Conservation (phyloP, 2,329 filamentous ascomycete species). For the Sporothrix schenckii region DNA sequence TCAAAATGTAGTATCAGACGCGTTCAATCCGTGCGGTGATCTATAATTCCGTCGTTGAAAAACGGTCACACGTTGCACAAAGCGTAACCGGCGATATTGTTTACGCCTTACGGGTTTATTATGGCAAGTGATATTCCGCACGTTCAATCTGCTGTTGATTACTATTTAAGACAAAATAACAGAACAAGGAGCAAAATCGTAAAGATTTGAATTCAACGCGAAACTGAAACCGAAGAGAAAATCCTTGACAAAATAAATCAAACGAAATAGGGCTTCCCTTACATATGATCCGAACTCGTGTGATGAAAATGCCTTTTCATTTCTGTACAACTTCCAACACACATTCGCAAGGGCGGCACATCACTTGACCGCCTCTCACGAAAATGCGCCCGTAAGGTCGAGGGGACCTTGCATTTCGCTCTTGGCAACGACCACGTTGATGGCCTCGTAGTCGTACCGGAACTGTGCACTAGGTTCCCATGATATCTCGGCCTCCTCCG, state of each 20-base stretch:
- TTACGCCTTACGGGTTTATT: not conserved
- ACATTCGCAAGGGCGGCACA: too few species aligned
- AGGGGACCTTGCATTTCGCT: constrained; percentile 38
- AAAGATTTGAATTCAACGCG: not conserved
- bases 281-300: not conserved
- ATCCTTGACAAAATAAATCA: not conserved
- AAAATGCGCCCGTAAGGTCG: constrained; percentile 33
- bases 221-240: not conserved
- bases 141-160: not conserved
- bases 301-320: not conserved
- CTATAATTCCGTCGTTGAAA: too few species aligned
- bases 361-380: not conserved
- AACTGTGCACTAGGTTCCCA: constrained; percentile 33
- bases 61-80: not conserved
- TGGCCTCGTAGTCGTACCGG: constrained; percentile 44
- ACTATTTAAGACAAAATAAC: not conserved
- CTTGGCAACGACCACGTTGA: constrained; percentile 43
- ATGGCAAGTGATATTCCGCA: not conserved
- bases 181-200: not conserved
- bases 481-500: constrained; percentile 21
- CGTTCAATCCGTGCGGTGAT: too few species aligned
- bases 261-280: not conserved
- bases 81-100: not conserved
- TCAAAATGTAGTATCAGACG: too few species aligned
- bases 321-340: not conserved